Evolutionary conservation across 805 yeast genomes (phyloP), one percentile per base, ranked within the genome.

Genomic region (Metschnikowia cerradonensis): DNA sequence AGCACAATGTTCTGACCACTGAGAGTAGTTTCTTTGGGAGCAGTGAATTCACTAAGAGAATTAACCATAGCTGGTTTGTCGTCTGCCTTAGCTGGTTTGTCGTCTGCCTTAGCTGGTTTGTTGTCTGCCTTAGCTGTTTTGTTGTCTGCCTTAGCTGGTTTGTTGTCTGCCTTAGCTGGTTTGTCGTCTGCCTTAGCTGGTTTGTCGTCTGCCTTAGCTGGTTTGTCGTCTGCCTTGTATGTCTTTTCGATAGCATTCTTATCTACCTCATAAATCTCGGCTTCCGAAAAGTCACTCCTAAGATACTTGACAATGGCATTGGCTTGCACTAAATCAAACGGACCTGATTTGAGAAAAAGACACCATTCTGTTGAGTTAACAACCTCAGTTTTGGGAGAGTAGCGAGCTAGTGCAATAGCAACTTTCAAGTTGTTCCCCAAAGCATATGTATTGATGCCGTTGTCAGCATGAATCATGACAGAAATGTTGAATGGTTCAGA

Each of bases 251-350:
- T 64, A n/a, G 54, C 53, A 22, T 71, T 63, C 62, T 81, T 85
- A 55, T 78, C 81, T 20, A 68, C 64, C 10, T 63, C 65, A 41
- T 76, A 67, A 14, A 71, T 62, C 11, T 61, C 55, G 26, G 67
- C 60, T 8, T 47, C 58, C 5, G 66, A 50, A 53, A 81, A 83
- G 54, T 81, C 82, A 20, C 71, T 65, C 36, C 81, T 71, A 54
- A 83, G 68, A 60, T 81, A 86, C 64, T 83, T 82, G 54, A 86
- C 83, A 47, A 86, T 82, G 20, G 94, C 83, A 62, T 86, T 84
- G 19, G 88, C 74, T 65, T 86, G 89, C 51, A 74, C 67, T 54
- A 86, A 72, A 57, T 77, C 79, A 48, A 81, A 77, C 2, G 67
- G 66, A 22, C 63, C 41, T 6, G 67, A 66, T 36, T 73, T 64